Evolutionary conservation across 2,329 filamentous ascomycete genomes (phyloP).

Genomic region (Aspergillus sp.): DNA sequence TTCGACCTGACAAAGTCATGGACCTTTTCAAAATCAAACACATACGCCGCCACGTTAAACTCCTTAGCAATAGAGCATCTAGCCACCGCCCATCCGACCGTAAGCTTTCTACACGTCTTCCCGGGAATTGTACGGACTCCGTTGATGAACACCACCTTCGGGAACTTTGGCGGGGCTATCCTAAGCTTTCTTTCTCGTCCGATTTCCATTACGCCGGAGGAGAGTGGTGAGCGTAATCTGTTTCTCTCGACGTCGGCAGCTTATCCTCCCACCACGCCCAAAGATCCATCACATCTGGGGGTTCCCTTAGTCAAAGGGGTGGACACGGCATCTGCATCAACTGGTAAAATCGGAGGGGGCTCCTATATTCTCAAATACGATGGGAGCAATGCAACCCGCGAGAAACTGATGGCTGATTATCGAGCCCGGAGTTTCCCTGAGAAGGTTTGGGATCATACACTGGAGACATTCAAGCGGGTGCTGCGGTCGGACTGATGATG

Average conservation of each 20-base stretch:
- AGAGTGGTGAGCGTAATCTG: slow-evolving; percentile 50
- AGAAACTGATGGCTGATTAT: slow-evolving; percentile 28
- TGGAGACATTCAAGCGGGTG: slow-evolving; percentile 23
- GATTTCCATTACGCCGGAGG: slow-evolving; percentile 27
- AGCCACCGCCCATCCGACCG: slow-evolving; percentile 47
- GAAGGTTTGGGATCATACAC: slow-evolving; percentile 37
- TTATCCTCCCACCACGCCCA: slow-evolving; percentile 26
- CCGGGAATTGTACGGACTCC: slow-evolving; percentile 52
- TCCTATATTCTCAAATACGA: slow-evolving; percentile 32
- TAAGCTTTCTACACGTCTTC: slow-evolving; percentile 52
- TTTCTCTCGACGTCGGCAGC: slow-evolving; percentile 43
- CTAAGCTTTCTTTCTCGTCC: slow-evolving; percentile 10
- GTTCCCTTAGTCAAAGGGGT: slow-evolving; percentile 20
- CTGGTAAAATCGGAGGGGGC: slow-evolving; percentile 33
- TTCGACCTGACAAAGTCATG: slow-evolving; percentile 36
- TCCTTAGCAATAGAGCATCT: slow-evolving; percentile 53
- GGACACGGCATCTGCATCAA: slow-evolving; percentile 21
- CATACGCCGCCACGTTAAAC: slow-evolving; percentile 48
- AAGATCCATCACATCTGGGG: slow-evolving; percentile 10
- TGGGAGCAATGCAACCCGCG: slow-evolving; percentile 20
- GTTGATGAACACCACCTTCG: slow-evolving; percentile 30
- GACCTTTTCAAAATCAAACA: slow-evolving; percentile 39
- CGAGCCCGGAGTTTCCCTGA: slow-evolving; percentile 29
- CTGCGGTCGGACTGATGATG: not conserved
- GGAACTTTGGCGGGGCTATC: slow-evolving; percentile 33